Percentiles rank a stretch among this genome's conserved stretches.
Evolutionary conservation across 352 stramenopile species (phyloP).

Genomic region (Globisporangium iwayamae): DNA sequence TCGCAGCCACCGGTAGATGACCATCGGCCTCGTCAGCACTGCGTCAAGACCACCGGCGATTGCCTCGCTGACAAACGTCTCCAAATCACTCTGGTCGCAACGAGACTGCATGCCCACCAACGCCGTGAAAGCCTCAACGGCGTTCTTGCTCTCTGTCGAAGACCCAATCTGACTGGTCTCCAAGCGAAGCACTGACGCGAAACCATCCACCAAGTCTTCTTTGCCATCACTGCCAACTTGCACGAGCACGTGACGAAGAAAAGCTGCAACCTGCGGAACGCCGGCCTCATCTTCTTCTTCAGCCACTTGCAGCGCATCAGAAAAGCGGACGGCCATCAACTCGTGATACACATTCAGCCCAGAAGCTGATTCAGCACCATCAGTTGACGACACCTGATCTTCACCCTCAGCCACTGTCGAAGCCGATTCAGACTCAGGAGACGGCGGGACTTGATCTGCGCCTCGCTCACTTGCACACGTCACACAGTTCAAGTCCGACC

Average conservation of each 20-base stretch:
- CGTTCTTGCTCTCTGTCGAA: constrained; percentile 29
- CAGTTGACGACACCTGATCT: background rate
- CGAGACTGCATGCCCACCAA: constrained; percentile 21
- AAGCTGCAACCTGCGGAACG: constrained; percentile 26
- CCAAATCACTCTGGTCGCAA: constrained; percentile 1
- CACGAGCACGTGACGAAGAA: constrained; percentile 30
- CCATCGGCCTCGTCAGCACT: constrained; percentile 23
- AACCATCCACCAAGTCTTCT: background rate
- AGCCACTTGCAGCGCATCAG: constrained; percentile 31
- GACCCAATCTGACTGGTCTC: constrained; percentile 23
- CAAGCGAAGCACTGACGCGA: constrained; percentile 18
- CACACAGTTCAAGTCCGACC: constrained; percentile 38
- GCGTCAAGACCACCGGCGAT: constrained; percentile 12
- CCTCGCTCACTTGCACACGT: constrained; percentile 55
- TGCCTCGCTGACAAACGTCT: constrained; percentile 8
- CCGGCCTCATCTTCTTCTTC: constrained; percentile 21
- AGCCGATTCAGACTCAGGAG: constrained; percentile 5
- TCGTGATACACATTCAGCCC: constrained; percentile 18
- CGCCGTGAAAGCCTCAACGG: constrained; percentile 27
- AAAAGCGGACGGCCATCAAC: constrained; percentile 30
- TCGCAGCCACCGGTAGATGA: constrained; percentile 46
- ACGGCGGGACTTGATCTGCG: constrained; percentile 29
- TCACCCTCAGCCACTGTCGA: background rate
- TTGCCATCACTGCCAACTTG: constrained; percentile 10
- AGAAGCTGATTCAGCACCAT: background rate